Conservation (phyloP, 2,329 filamentous ascomycete species). For the Fusarium incarnatum region DNA sequence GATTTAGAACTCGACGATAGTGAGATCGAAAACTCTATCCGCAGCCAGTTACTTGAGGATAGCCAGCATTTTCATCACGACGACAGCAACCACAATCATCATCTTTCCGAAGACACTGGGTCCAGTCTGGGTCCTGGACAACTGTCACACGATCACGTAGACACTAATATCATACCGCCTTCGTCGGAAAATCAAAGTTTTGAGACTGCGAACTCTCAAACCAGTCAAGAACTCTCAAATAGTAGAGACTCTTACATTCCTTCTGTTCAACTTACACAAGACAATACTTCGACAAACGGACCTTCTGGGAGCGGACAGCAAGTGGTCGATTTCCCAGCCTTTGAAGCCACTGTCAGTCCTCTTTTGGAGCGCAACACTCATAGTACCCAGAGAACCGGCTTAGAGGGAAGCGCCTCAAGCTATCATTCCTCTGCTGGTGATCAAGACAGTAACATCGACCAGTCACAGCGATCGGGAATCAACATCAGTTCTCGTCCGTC, state of each 20-base stretch:
- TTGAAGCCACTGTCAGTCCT: background rate
- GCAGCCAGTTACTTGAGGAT: background rate
- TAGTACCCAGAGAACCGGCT: background rate
- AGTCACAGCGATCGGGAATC: background rate
- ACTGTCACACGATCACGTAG: background rate
- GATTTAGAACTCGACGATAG: background rate
- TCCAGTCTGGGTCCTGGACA: background rate
- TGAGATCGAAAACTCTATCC: background rate
- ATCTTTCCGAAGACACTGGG: background rate
- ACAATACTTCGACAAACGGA: conserved; percentile 3
- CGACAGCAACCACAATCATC: background rate
- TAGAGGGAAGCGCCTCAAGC: background rate
- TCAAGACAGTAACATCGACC: background rate
- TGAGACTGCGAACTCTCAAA: conserved; percentile 7
- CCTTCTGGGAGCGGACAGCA: background rate
- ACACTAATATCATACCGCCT: background rate
- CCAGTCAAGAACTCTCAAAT: background rate
- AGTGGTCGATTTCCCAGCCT: background rate
- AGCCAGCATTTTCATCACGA: background rate
- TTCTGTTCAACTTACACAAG: conserved; percentile 3
- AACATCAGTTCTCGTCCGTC: background rate
- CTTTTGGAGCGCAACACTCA: background rate
- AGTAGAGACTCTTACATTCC: background rate
- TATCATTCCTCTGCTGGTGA: background rate
- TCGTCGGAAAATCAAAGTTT: background rate